Base-by-base conservation (phyloP, 2,329 filamentous ascomycete genomes). In the Claviceps digitariae region DNA sequence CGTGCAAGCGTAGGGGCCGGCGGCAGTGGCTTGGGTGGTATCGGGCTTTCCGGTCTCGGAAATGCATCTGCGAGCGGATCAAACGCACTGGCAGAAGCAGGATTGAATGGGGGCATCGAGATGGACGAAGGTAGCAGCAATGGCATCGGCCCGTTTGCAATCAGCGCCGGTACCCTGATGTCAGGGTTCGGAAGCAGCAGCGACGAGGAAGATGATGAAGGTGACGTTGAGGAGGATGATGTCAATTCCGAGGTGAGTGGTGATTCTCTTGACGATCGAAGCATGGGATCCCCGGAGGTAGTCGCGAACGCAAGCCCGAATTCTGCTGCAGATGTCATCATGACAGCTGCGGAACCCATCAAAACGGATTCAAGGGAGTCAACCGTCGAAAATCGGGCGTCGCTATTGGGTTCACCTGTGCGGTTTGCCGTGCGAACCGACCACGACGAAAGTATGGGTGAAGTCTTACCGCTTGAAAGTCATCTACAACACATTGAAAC, bases 191-290 rank as follows among this genome's bases (percentile, higher is more conserved):
- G 89, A 64, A 95, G 90, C 70, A 93, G 87, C 49, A 95, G 90
- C 63, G 90, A 95, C 61, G 91, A 96, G 68, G 93, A 97, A 59
- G 93, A 97, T 58, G 91, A 96, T 61, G 91, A 96, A 57, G 86
- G 89, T 71, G 88, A 95, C 56, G 87, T 88, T 54, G 86, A 86
- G 59, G 84, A 91, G 59, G 86, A 88, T 60, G 85, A 88, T 57
- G 80, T 81, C 41, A 80, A 78, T 64, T 82, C 76, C 57, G 81
- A 84, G 81, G 81, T 84, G 71, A 78, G 81, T 70, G 58, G 59
- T 55, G 64, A 66, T 67, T 69, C 63, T 59, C 59, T 58, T 62
- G 64, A 67, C 52, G 63, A 65, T 61, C 57, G 59, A 54, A 58
- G 60, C 59, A 54, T 54, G 54, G 55, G 59, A 51, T 60, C 59